Percentiles rank a stretch among this genome's conserved stretches.
Conservation (phyloP, 75 land plant species). For the Pinus albicaulis region DNA sequence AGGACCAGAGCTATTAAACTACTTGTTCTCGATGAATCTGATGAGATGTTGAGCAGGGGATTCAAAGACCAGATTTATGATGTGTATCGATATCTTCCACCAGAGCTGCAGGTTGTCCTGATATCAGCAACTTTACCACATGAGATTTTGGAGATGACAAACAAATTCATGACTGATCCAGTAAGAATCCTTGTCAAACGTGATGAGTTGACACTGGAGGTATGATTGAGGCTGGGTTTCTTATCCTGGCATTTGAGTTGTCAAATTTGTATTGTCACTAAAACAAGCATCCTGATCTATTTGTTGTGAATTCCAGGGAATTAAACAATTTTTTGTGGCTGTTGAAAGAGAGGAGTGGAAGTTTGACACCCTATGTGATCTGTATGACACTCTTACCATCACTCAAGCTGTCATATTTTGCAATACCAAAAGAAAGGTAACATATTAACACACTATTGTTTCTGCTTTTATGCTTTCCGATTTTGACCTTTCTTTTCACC, state of each 20-base stretch:
- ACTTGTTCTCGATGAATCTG: constrained; percentile 94
- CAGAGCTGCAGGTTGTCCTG: constrained; percentile 95
- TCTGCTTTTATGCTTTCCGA: not conserved
- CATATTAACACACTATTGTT: not conserved
- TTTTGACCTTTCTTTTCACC: not conserved
- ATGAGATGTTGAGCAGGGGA: constrained; percentile 99
- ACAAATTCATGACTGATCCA: constrained; percentile 99
- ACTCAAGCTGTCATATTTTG: constrained; percentile 99
- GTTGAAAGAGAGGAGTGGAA: constrained; percentile 99
- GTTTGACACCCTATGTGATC: constrained; percentile 97
- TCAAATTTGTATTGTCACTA: not conserved
- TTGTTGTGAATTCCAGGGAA: constrained; percentile 61
- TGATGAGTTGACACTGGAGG: constrained; percentile 98
- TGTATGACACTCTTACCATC: constrained; percentile 96
- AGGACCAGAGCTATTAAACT: constrained; percentile 90
- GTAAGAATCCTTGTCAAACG: constrained; percentile 96
- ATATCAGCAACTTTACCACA: constrained; percentile 98
- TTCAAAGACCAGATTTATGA: constrained; percentile 99
- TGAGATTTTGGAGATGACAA: constrained; percentile 99
- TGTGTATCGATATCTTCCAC: constrained; percentile 97
- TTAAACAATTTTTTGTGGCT: constrained; percentile 99
- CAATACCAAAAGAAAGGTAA: constrained; percentile 97
- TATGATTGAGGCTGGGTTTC: constrained; percentile 5
- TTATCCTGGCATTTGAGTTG: not conserved
- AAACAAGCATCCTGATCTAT: not conserved